Conservation (phyloP, 192 early-diverging fungal species). For the Podila epicladia region DNA sequence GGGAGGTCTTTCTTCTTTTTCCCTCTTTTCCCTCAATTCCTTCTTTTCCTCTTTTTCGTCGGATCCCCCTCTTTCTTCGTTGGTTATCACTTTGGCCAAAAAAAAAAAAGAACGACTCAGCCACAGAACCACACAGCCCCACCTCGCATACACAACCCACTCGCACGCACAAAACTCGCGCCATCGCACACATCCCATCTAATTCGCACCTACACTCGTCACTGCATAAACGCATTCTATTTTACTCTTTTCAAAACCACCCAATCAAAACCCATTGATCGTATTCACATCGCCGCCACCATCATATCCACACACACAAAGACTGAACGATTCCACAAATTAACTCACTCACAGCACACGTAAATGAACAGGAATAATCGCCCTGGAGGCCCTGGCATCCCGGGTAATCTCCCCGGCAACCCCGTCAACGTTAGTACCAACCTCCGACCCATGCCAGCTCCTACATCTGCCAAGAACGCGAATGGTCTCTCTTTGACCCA, state of each 20-base stretch:
- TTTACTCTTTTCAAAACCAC: background rate
- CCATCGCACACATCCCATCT: background rate
- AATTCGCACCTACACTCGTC: background rate
- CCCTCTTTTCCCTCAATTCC: background rate
- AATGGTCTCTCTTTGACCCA: conserved; percentile 29
- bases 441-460: conserved; percentile 4
- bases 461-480: conserved; percentile 12
- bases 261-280: background rate
- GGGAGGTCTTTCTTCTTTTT: background rate
- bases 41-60: background rate
- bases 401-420: background rate
- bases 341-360: no score
- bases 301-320: no score
- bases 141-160: conserved; percentile 6
- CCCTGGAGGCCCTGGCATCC: background rate
- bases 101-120: no score
- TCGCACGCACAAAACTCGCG: background rate
- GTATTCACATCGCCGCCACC: no score
- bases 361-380: background rate
- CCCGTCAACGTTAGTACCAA: background rate
- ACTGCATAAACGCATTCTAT: no score
- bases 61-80: background rate
- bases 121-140: no score
- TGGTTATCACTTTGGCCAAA: background rate
- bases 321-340: no score